Evolutionary conservation across 257 asterid species (phyloP), one percentile per base, ranked within the genome.

Genomic region (Paulownia fortunei): DNA sequence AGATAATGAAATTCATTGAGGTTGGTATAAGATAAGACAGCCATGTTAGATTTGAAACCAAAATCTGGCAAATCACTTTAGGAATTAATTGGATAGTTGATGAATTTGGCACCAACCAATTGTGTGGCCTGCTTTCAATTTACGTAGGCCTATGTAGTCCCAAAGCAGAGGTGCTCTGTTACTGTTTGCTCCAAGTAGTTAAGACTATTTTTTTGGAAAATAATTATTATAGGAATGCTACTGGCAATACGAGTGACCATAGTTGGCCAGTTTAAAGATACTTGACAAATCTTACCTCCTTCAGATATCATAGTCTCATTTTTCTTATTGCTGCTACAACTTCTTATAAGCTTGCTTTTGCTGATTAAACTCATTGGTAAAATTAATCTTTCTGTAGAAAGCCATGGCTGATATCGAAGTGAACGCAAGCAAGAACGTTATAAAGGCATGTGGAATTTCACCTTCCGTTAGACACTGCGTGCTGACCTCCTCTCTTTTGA

Each of bases 401-500:
- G 76, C 87, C 24, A 93, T 90, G 97, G 92, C 86, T 32, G 87
- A 89, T 49, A 80, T 92, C 1, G 99, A 93, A 86, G 94, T 88
- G 69, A 87, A 80, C 56, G 87, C 87, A 26, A 90, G 87, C 82
- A 86, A 87, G 81, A 95, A 89, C 30, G 89, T 95, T 0, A 66
- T 88, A 61, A 87, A 82, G 82, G 99, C 98, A 19, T 95, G 99
- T 59, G 88, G 88, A 55, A 26, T 82, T 62, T 78, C 97, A 11
- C 80, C 90, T 15, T 82, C 98, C 0, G 94, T 93, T 54, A 84
- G 85, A 72, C 81, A 81, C 49, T 95, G 98, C 54, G 85, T 95
- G 41, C 87, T 95, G 49, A 95, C 98, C 63, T 95, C 99, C 15
- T 92, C 99, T 9, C 99, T 93, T 56, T 70, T 92, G 88, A 85